A percentile compares a stretch with the other conserved stretches of the same genome.
Evolutionary conservation across 2,329 filamentous ascomycete genomes (phyloP).

Genomic region (Biscogniauxia marginata): DNA sequence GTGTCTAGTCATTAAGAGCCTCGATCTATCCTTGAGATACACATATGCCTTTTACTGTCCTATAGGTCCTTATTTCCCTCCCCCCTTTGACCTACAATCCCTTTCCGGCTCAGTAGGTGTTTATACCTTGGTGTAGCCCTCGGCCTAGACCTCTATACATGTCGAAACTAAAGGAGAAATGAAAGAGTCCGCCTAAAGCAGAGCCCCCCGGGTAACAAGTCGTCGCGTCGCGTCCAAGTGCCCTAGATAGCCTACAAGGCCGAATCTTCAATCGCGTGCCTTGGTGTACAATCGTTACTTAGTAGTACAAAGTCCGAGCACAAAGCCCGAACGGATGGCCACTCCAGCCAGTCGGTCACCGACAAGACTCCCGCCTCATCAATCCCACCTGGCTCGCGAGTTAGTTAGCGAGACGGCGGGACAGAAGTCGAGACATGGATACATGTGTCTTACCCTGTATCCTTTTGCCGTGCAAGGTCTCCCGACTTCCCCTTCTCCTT

Average conservation of each 20-base stretch:
- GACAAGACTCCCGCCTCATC: conserved; percentile 6
- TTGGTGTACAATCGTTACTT: conserved; percentile 18
- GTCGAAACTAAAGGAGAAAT: not conserved
- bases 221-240: not conserved
- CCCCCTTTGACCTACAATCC: not conserved
- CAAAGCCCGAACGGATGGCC: not conserved
- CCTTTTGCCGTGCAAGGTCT: conserved; percentile 72
- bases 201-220: not conserved
- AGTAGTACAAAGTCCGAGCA: conserved; percentile 18
- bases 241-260: not conserved
- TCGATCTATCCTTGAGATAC: not conserved
- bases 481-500: conserved; percentile 68
- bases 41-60: not conserved
- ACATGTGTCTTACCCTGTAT: conserved; percentile 62
- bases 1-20: not conserved
- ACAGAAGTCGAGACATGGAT: not conserved
- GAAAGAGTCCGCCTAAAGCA: not conserved
- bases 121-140: not conserved
- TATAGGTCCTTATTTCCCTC: not conserved
- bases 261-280: conserved; percentile 1
- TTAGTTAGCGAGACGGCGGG: not conserved
- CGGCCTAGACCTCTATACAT: not conserved
- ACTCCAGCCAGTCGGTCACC: not conserved
- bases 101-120: not conserved
- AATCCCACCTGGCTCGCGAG: conserved; percentile 30